A percentile compares a stretch with the other conserved stretches of the same genome.
Evolutionary conservation across 768 basidiomycete species (phyloP).

Genomic region (Cystofilobasidium macerans): DNA sequence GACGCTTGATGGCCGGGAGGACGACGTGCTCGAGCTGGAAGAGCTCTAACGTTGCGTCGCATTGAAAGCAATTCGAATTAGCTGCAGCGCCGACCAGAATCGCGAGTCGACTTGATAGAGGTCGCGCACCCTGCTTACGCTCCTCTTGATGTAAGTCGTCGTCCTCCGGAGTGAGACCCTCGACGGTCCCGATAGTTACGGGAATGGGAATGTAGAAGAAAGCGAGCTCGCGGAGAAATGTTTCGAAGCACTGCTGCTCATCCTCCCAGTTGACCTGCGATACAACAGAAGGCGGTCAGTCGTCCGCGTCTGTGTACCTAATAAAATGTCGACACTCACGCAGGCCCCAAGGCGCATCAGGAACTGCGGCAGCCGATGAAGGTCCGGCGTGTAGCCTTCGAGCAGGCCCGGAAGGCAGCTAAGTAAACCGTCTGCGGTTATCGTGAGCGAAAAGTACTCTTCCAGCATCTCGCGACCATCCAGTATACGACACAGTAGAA

Average conservation of each 20-base stretch:
- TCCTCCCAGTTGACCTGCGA: constrained; percentile 73
- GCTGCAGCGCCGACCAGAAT: background rate
- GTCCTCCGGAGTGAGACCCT: constrained; percentile 32
- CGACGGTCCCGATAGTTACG: constrained; percentile 1
- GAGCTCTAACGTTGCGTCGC: background rate
- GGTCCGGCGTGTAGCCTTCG: constrained; percentile 76
- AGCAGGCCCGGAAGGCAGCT: constrained; percentile 70
- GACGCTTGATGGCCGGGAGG: constrained; percentile 72
- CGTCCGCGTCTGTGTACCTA: background rate
- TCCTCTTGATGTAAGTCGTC: constrained; percentile 39
- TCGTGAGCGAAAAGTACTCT: constrained; percentile 77
- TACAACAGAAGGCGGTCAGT: background rate
- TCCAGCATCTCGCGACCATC: constrained; percentile 65
- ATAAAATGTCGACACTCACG: constrained; percentile 41
- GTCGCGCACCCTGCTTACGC: constrained; percentile 18
- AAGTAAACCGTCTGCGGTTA: constrained; percentile 54
- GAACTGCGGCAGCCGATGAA: constrained; percentile 79
- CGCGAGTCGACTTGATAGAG: background rate
- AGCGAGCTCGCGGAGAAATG: constrained; percentile 77
- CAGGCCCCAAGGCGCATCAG: constrained; percentile 86
- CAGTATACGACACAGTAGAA: constrained; percentile 29
- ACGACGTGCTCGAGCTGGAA: constrained; percentile 89
- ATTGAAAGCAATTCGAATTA: background rate
- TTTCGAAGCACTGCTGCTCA: constrained; percentile 73
- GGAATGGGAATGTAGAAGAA: constrained; percentile 74